Evolutionary conservation across 345 rosid genomes (phyloP).

Genomic region (Sisymbrium altissimum): DNA sequence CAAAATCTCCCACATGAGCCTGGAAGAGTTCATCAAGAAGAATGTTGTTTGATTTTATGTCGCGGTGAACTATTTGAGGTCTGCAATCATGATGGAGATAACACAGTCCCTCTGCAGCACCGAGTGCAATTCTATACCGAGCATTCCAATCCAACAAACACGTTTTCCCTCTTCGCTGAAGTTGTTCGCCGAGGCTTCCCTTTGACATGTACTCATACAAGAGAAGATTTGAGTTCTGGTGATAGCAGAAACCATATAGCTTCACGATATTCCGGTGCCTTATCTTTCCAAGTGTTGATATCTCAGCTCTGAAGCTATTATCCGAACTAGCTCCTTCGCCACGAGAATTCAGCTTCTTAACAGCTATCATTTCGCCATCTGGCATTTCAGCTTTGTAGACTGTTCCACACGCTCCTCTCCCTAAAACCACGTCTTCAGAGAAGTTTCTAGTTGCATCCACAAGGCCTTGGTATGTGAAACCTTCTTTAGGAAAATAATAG

Average conservation of each 20-base stretch:
- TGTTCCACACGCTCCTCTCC: slow-evolving; percentile 82
- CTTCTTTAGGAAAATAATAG: slow-evolving; percentile 70
- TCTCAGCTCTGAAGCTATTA: slow-evolving; percentile 70
- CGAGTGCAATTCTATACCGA: slow-evolving; percentile 63
- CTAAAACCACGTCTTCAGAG: slow-evolving; percentile 51
- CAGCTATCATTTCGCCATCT: slow-evolving; percentile 61
- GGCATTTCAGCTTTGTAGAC: slow-evolving; percentile 68
- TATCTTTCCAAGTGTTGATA: slow-evolving; percentile 76
- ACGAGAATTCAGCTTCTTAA: slow-evolving; percentile 61
- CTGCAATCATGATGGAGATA: slow-evolving; percentile 83
- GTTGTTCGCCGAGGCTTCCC: slow-evolving; percentile 78
- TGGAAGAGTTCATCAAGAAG: slow-evolving; percentile 63
- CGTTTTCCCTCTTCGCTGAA: slow-evolving; percentile 40
- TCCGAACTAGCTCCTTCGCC: slow-evolving; percentile 63
- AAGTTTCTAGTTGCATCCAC: slow-evolving; percentile 66
- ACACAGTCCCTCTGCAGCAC: slow-evolving; percentile 79
- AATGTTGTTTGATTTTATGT: slow-evolving; percentile 79
- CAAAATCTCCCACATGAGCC: slow-evolving; percentile 91
- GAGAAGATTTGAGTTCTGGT: slow-evolving; percentile 69
- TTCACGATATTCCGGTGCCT: slow-evolving; percentile 82
- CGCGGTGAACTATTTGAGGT: slow-evolving; percentile 75
- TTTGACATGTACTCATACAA: slow-evolving; percentile 73
- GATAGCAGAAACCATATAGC: slow-evolving; percentile 71
- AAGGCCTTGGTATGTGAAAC: slow-evolving; percentile 67
- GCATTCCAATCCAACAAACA: slow-evolving; percentile 59